Percentiles rank a stretch among this genome's conserved stretches.
Conservation (phyloP, 2,329 filamentous ascomycete species). For the Aspergillus chevalieri region DNA sequence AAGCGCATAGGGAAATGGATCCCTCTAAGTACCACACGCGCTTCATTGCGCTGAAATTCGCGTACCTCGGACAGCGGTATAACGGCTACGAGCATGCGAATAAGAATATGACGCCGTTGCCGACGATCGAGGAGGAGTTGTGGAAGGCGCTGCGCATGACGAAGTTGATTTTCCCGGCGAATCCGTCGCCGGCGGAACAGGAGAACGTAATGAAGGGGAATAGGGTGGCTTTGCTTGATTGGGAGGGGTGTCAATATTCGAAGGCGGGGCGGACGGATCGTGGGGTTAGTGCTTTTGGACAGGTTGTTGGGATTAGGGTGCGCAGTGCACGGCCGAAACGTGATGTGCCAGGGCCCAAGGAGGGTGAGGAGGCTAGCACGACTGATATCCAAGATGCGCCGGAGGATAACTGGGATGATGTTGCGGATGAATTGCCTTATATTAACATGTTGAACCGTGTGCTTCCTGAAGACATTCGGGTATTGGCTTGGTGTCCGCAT, state of each 20-base stretch:
- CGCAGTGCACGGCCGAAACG: slow-evolving; percentile 66
- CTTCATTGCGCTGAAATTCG: slow-evolving; percentile 83
- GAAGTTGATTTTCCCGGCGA: slow-evolving; percentile 69
- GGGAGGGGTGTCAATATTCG: slow-evolving; percentile 80
- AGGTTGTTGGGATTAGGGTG: slow-evolving; percentile 79
- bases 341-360: slow-evolving; percentile 1
- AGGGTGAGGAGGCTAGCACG: slow-evolving; percentile 8
- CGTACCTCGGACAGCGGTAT: slow-evolving; percentile 85
- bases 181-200: slow-evolving; percentile 34
- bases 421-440: slow-evolving; percentile 79
- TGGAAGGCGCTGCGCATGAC: slow-evolving; percentile 85
- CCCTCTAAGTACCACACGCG: slow-evolving; percentile 75
- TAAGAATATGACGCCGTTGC: slow-evolving; percentile 59
- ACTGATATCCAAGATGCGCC: slow-evolving; percentile 28
- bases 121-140: slow-evolving; percentile 86
- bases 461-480: slow-evolving; percentile 79
- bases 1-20: slow-evolving; percentile 59
- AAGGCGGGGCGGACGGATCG: slow-evolving; percentile 92
- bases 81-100: slow-evolving; percentile 87
- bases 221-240: slow-evolving; percentile 54
- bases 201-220: slow-evolving; percentile 39
- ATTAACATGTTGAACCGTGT: slow-evolving; percentile 76
- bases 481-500: slow-evolving; percentile 87
- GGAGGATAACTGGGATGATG: slow-evolving; percentile 53
- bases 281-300: slow-evolving; percentile 93